Evolutionary conservation across 495 filamentous ascomycete genomes (phyloP).

Genomic region (Pseudevernia furfuracea): DNA sequence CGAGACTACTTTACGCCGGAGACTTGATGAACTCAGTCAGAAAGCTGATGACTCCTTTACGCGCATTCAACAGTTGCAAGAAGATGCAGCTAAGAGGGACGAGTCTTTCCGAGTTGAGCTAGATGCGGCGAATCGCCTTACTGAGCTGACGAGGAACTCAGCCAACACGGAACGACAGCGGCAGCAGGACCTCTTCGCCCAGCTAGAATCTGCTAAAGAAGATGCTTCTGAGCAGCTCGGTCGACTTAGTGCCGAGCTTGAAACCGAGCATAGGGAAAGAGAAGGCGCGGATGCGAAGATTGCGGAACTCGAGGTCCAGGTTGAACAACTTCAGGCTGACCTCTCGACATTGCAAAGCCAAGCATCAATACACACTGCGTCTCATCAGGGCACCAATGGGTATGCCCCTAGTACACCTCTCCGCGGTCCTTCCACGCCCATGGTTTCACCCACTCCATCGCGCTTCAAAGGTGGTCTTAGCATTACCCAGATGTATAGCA

Average conservation of each 20-base stretch:
- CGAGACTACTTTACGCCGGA: constrained; percentile 69
- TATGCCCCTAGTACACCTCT: constrained; percentile 41
- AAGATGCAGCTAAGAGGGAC: constrained; percentile 66
- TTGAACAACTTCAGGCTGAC: constrained; percentile 59
- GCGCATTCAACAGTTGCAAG: constrained; percentile 75
- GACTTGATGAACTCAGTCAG: constrained; percentile 73
- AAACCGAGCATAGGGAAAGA: constrained; percentile 69
- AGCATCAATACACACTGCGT: constrained; percentile 36
- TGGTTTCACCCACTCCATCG: constrained; percentile 48
- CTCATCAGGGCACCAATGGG: constrained; percentile 48
- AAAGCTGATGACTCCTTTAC: constrained; percentile 77
- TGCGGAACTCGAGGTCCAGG: constrained; percentile 64
- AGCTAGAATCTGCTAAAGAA: constrained; percentile 70
- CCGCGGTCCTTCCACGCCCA: constrained; percentile 44
- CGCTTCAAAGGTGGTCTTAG: constrained; percentile 51
- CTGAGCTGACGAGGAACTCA: constrained; percentile 76
- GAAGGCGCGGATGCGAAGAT: constrained; percentile 60
- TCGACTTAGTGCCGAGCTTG: constrained; percentile 66
- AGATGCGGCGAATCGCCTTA: constrained; percentile 68
- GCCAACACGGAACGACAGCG: constrained; percentile 72
- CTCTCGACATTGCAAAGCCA: constrained; percentile 41
- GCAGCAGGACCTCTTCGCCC: constrained; percentile 70
- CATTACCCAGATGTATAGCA: constrained; percentile 60
- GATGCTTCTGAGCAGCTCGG: constrained; percentile 76
- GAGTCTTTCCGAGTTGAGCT: constrained; percentile 78